Evolutionary conservation across 2,329 filamentous ascomycete species (phyloP).

Genomic region (Corynespora cassiicola): DNA sequence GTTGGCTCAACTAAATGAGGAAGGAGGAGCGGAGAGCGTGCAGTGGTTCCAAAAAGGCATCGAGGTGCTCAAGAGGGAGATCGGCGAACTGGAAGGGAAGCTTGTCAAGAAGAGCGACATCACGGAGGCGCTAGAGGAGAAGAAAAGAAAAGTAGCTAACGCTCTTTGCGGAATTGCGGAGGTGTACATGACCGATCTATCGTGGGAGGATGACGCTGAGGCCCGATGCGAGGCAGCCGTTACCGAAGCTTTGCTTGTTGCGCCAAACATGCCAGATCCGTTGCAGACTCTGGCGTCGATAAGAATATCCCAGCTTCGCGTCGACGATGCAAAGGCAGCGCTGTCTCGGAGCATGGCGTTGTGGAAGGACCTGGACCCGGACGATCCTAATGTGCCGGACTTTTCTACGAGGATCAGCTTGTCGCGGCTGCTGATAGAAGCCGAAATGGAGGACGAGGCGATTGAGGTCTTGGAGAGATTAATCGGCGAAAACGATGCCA

Average conservation of each 20-base stretch:
- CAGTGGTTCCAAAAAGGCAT: slow-evolving; percentile 72
- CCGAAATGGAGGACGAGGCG: slow-evolving; percentile 83
- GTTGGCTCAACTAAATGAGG: slow-evolving; percentile 83
- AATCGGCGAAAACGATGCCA: slow-evolving; percentile 87
- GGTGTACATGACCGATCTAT: slow-evolving; percentile 98
- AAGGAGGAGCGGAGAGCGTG: slow-evolving; percentile 66
- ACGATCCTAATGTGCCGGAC: slow-evolving; percentile 77
- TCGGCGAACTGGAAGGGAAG: slow-evolving; percentile 66
- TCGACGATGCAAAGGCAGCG: slow-evolving; percentile 80
- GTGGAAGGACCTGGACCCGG: slow-evolving; percentile 80
- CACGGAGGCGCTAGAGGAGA: slow-evolving; percentile 62
- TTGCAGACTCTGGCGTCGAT: slow-evolving; percentile 95
- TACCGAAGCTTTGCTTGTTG: slow-evolving; percentile 87
- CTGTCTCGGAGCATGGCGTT: slow-evolving; percentile 79
- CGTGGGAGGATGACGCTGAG: slow-evolving; percentile 90
- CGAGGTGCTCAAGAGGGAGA: slow-evolving; percentile 72
- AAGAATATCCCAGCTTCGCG: slow-evolving; percentile 82
- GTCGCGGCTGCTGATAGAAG: slow-evolving; percentile 86
- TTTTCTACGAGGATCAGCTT: slow-evolving; percentile 87
- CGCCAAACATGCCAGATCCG: slow-evolving; percentile 83
- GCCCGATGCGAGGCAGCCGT: slow-evolving; percentile 84
- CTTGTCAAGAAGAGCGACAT: slow-evolving; percentile 42
- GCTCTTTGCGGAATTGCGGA: slow-evolving; percentile 94
- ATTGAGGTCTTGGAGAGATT: slow-evolving; percentile 84
- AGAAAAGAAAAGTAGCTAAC: slow-evolving; percentile 82